phyloP scores from a whole-genome alignment of 2,329 filamentous ascomycete genomes.

The Arthrobotrys sphaeroides region DNA sequence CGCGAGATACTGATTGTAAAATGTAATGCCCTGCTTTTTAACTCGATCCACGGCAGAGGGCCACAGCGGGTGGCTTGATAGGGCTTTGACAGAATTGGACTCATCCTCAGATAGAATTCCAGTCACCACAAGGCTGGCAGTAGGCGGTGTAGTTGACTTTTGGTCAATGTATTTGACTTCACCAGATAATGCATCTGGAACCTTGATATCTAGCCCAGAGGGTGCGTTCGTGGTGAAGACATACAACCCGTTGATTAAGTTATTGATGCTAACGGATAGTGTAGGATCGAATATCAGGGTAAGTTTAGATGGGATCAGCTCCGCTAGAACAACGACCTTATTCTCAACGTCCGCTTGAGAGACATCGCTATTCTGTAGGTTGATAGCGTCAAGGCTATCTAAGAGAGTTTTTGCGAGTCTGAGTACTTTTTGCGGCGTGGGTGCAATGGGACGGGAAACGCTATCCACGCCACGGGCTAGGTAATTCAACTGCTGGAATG shows the following conservation, averaged over 20 bases:
- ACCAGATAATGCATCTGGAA: not conserved
- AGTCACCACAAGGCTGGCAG: not conserved
- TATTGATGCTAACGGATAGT: not conserved
- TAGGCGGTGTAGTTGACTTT: not conserved
- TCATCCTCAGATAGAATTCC: not conserved
- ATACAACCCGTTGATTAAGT: not conserved
- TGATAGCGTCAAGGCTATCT: not conserved
- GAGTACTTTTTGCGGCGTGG: conserved; percentile 1
- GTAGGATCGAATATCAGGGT: conserved; percentile 5
- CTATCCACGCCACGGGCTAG: not conserved
- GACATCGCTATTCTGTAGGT: not conserved
- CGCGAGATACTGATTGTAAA: conserved; percentile 1
- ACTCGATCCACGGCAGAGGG: not conserved
- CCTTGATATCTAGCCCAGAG: conserved; percentile 4
- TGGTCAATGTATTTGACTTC: not conserved
- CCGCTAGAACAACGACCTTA: not conserved
- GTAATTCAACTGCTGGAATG: conserved; percentile 5
- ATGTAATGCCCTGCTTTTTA: not conserved
- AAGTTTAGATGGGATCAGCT: not conserved
- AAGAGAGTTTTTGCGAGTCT: not conserved
- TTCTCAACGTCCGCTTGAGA: not conserved
- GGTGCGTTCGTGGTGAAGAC: not conserved
- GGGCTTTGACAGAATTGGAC: not conserved
- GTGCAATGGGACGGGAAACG: not conserved
- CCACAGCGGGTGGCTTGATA: not conserved